Conservation (phyloP, 768 basidiomycete genomes). For the Steccherinum ochraceum region DNA sequence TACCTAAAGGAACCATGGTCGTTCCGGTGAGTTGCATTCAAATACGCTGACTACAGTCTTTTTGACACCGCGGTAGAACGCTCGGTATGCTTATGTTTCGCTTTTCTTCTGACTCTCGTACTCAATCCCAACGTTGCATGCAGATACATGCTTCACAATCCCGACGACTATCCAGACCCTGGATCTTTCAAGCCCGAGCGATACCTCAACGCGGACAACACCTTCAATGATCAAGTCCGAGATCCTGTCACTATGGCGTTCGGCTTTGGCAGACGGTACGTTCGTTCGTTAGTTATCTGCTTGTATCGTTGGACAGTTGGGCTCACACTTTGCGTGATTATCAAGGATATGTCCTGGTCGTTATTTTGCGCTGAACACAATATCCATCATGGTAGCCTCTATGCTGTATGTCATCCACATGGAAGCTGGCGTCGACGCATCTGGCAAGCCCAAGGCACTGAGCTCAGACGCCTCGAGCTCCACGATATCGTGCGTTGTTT, state of each 20-base stretch:
- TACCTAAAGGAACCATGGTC: constrained; percentile 14
- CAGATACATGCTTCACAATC: constrained; percentile 7
- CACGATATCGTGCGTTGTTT: too few species aligned
- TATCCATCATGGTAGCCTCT: neutral
- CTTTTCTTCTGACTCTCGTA: neutral
- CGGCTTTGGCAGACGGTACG: constrained; percentile 12
- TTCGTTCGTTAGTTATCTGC: neutral
- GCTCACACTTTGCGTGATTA: neutral
- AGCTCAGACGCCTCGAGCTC: too few species aligned
- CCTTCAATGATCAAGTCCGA: constrained; percentile 2
- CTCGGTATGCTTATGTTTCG: neutral
- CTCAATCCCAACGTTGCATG: too few species aligned
- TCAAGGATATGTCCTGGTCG: constrained; percentile 2
- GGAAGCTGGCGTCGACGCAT: too few species aligned
- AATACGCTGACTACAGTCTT: neutral
- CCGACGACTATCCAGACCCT: constrained; percentile 1
- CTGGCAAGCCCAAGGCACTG: too few species aligned
- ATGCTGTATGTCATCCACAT: constrained; percentile 1
- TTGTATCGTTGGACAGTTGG: too few species aligned
- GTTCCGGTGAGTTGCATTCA: neutral
- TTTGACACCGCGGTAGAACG: neutral
- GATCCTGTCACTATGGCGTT: constrained; percentile 8
- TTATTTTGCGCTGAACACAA: neutral
- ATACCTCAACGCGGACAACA: neutral
- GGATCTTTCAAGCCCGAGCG: constrained; percentile 6